A percentile compares a stretch with the other conserved stretches of the same genome.
Evolutionary conservation across 2,329 filamentous ascomycete genomes (phyloP).

Genomic region (Colletotrichum simmondsii): DNA sequence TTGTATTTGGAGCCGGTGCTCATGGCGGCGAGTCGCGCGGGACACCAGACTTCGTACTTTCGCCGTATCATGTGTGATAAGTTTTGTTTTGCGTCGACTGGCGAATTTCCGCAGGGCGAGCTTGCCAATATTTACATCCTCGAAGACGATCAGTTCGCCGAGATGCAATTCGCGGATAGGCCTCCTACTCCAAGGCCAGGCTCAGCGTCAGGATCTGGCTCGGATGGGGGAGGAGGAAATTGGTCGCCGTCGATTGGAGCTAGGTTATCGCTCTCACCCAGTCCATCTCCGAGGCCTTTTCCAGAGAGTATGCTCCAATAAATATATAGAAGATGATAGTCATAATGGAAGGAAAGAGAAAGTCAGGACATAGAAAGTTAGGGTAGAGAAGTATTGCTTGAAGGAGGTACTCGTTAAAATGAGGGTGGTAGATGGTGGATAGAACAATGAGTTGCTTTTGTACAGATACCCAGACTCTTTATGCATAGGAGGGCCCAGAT

Average conservation of each 20-base stretch:
- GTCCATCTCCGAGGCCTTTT: constrained; percentile 6
- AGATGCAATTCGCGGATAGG: constrained; percentile 24
- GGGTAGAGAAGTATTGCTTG: too few species aligned
- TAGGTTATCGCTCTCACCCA: constrained; percentile 12
- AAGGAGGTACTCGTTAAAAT: too few species aligned
- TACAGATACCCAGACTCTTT: neutral
- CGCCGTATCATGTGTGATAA: constrained; percentile 19
- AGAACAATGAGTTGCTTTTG: neutral
- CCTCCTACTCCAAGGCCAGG: neutral
- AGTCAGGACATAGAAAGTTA: too few species aligned
- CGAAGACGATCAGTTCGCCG: constrained; percentile 26
- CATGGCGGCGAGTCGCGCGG: neutral
- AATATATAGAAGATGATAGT: too few species aligned
- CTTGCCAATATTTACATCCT: constrained; percentile 9
- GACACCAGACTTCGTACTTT: constrained; percentile 15
- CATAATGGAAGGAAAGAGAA: too few species aligned
- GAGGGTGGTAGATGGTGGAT: neutral
- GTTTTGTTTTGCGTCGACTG: constrained; percentile 26
- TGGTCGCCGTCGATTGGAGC: constrained; percentile 11
- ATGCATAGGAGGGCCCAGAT: neutral
- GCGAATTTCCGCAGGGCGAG: constrained; percentile 9
- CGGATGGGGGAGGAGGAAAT: neutral
- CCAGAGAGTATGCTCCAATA: too few species aligned
- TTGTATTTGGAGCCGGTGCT: constrained; percentile 26
- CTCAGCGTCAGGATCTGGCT: neutral